These are phyloP conservation scores for Populus deltoides DNA, from an alignment of 345 rosid species.

Conservation along the genomic window DNA sequence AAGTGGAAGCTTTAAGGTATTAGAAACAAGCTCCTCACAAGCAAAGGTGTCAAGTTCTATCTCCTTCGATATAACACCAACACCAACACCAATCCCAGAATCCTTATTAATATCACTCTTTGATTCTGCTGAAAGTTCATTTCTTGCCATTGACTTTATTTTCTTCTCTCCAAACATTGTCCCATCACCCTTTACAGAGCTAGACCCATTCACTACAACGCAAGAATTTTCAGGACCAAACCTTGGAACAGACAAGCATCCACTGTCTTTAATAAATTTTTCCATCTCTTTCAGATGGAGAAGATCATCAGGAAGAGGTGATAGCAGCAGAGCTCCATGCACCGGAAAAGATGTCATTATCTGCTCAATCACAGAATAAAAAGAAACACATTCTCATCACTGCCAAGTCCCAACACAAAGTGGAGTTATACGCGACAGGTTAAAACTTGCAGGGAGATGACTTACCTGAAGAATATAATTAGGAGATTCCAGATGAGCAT, in stretches of 20 bases:
- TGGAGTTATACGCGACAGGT: conserved; percentile 15
- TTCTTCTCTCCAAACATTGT: conserved; percentile 45
- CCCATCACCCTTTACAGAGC: conserved; percentile 40
- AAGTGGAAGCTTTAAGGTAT: conserved; percentile 66
- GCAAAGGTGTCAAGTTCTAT: conserved; percentile 36
- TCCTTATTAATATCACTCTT: conserved; percentile 35
- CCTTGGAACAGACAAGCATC: conserved; percentile 26
- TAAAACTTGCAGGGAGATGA: conserved; percentile 23
- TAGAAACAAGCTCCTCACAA: conserved; percentile 69
- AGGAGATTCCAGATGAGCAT: conserved; percentile 56
- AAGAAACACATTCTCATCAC: conserved; percentile 20
- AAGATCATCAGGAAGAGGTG: conserved; percentile 76
- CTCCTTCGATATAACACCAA: conserved; percentile 35
- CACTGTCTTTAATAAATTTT: conserved; percentile 34
- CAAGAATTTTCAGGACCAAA: conserved; percentile 26
- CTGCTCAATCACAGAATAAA: conserved; percentile 50
- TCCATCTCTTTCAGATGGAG: conserved; percentile 48
- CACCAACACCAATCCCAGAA: conserved; percentile 27
- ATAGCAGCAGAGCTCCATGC: conserved; percentile 48
- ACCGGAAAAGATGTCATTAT: conserved; percentile 69
- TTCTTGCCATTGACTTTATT: conserved; percentile 38
- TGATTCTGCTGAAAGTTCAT: conserved; percentile 37
- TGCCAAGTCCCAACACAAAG: neutral
- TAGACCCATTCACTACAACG: conserved; percentile 29
- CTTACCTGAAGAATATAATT: conserved; percentile 64